These are phyloP conservation scores for Neurospora tetrasperma DNA, from an alignment of 495 filamentous ascomycete species.

Conservation along the genomic window DNA sequence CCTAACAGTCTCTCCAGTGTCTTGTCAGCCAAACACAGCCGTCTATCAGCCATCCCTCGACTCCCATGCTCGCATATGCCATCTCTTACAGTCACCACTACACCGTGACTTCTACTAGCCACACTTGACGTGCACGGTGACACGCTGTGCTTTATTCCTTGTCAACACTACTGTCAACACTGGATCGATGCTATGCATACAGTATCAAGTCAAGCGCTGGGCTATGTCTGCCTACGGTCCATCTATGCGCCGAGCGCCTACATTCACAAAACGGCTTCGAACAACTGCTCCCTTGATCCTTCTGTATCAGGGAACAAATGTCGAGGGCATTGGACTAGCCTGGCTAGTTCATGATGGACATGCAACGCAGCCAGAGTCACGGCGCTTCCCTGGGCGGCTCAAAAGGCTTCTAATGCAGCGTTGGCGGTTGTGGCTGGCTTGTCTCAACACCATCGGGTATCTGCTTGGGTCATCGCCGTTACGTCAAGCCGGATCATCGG, in stretches of 20 bases:
- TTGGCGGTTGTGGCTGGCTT: constrained; percentile 11
- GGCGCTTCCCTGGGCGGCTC: neutral
- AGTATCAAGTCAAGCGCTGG: neutral
- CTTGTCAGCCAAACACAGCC: neutral
- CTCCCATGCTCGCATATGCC: neutral
- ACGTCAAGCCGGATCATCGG: constrained; percentile 4
- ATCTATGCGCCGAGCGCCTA: neutral
- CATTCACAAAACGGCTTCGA: neutral
- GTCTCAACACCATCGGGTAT: constrained; percentile 5
- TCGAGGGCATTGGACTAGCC: neutral
- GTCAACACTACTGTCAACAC: neutral
- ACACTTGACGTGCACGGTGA: neutral
- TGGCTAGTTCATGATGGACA: neutral
- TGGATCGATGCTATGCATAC: neutral
- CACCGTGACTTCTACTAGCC: neutral
- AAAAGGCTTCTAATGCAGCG: neutral
- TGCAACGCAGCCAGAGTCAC: constrained; percentile 5
- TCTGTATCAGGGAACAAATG: neutral
- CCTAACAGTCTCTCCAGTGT: neutral
- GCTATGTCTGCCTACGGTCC: neutral
- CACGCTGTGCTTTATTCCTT: neutral
- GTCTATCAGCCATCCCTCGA: neutral
- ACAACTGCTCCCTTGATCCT: neutral
- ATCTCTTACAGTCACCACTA: neutral
- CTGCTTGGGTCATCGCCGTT: constrained; percentile 18